These are phyloP conservation scores for Huiozyma sinensis DNA, from an alignment of 805 yeast genomes.

Conservation along the genomic window DNA sequence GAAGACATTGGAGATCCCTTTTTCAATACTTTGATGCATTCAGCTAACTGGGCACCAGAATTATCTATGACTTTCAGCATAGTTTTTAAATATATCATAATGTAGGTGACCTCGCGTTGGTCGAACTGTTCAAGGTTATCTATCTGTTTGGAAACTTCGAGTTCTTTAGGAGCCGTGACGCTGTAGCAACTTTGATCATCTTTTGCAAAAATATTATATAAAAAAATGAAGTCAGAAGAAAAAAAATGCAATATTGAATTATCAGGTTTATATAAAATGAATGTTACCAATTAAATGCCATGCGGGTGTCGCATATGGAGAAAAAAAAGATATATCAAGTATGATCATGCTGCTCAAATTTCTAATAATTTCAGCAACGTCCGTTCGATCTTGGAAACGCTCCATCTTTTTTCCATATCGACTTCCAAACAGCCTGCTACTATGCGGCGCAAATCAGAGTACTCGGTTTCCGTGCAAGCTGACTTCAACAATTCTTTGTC, in stretches of 20 bases:
- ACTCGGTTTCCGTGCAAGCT: conserved; percentile 26
- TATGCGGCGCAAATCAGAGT: not conserved
- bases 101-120: not conserved
- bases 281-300: too few species aligned
- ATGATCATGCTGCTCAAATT: not conserved
- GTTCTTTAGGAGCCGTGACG: not conserved
- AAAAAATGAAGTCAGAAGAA: too few species aligned
- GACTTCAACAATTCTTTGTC: conserved; percentile 36
- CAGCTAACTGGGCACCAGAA: conserved; percentile 90
- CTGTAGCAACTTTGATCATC: too few species aligned
- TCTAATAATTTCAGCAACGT: not conserved
- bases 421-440: not conserved
- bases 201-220: too few species aligned
- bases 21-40: conserved; percentile 89
- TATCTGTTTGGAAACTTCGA: not conserved
- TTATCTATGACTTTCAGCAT: conserved; percentile 86
- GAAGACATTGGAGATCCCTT: conserved; percentile 70
- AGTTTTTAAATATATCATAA: conserved; percentile 82
- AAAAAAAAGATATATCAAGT: not conserved
- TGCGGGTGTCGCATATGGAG: too few species aligned
- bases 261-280: too few species aligned
- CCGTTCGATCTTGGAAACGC: conserved; percentile 13
- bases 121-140: not conserved
- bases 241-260: too few species aligned
- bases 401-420: conserved; percentile 2